Evolutionary conservation across 1,139 yeast genomes (phyloP), one percentile per base, ranked within the genome.

Genomic region (Nakaseomyces bracarensis): DNA sequence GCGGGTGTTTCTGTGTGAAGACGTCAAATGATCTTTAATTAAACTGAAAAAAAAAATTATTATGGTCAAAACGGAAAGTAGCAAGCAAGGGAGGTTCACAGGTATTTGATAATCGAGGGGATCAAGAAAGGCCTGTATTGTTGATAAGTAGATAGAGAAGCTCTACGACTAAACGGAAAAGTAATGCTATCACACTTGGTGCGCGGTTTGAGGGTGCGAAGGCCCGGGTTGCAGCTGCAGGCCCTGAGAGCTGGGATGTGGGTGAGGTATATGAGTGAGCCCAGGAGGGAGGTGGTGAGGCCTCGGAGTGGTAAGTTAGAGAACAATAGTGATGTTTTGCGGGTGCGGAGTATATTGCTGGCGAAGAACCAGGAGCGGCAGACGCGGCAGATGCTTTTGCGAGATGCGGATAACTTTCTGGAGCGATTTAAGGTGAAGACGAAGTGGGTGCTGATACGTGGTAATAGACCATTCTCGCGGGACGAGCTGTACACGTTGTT

Each of bases 401-500:
- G 71, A 0, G 71, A 69, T 38, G 72, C 80, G 0, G 59, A 65
- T 3, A 65, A 66, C 2, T 64, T 67, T 19, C 57, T 70, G 42
- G 66, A 75, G 18, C 53, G 79, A 37, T 50, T 74, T 30, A 66
- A 71, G 38, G 67, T 77, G 3, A 75, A 72, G 46, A 63, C 77
- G 6, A 75, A 75, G 54, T 77, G 83, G 83, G 70, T 78, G 1
- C 61, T 78, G 27, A 71, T 74, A 20, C 72, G 74, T 42, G 66
- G 64, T 14, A 65, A 71, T 45, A 65, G 77, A 36, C 79, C 78
- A 3, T 55, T 55, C 39, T 55, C 75, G 8, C 54, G 68, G 20
- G 79, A 76, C 52, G 80, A 77, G 48, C 55, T 72, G 6, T 72
- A 80, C 0, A 81, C 83, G 0, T 66, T 78, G 52, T 72, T 75